Percentiles rank a stretch among this genome's conserved stretches.
phyloP scores from a whole-genome alignment of 106 monocot genomes.

The Dioscorea zingiberensis region DNA sequence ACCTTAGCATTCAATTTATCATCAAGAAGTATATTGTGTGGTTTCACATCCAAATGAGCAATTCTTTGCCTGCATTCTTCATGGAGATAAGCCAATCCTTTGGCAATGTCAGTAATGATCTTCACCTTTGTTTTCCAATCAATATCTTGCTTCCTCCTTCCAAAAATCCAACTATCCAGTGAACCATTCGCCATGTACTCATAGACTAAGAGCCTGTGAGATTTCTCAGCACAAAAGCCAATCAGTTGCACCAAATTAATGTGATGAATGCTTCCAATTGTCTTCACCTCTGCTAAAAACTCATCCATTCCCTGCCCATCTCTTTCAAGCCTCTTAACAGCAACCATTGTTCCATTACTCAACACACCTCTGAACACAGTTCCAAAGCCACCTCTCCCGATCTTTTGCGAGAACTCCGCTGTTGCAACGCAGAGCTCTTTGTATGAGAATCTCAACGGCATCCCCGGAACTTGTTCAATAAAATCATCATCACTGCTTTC shows the following conservation, averaged over 20 bases:
- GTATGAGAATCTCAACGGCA: not conserved
- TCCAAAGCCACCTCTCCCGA: not conserved
- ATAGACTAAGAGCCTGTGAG: conserved; percentile 29
- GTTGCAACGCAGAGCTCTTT: not conserved
- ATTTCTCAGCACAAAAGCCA: conserved; percentile 28
- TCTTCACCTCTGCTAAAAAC: conserved; percentile 8
- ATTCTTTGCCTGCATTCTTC: conserved; percentile 15
- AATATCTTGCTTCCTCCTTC: not conserved
- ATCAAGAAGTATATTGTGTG: conserved; percentile 14
- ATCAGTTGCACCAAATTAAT: conserved; percentile 24
- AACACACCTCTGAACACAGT: not conserved
- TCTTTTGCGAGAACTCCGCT: not conserved
- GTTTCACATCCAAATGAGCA: conserved; percentile 21
- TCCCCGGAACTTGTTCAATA: not conserved
- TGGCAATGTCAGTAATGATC: conserved; percentile 5
- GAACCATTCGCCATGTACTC: conserved; percentile 16
- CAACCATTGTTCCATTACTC: not conserved
- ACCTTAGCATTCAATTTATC: conserved; percentile 17
- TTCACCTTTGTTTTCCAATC: conserved; percentile 7
- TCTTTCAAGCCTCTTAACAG: not conserved
- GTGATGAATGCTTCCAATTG: conserved; percentile 24
- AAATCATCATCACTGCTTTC: not conserved
- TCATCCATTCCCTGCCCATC: conserved; percentile 4
- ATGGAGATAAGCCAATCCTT: conserved; percentile 15
- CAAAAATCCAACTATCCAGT: too few species aligned